These are phyloP conservation scores for Centaurea solstitialis DNA, from an alignment of 129 eudicot genomes.

Conservation along the genomic window DNA sequence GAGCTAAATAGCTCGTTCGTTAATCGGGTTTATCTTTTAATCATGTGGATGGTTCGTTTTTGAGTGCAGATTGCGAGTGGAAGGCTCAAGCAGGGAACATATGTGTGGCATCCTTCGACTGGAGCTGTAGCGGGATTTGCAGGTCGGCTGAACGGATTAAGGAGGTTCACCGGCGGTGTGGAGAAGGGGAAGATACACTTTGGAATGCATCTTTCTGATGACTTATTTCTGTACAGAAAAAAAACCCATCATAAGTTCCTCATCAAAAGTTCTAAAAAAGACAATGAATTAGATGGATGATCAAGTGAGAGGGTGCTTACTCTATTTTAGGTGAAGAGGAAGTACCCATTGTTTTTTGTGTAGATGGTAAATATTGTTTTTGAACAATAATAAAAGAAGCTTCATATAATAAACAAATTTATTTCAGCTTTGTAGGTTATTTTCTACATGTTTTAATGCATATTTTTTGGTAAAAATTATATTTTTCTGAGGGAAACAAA, in stretches of 20 bases:
- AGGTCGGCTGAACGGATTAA: slow-evolving; percentile 76
- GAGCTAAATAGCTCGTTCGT: background rate
- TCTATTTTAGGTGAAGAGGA: slow-evolving; percentile 33
- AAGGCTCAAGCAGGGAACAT: slow-evolving; percentile 95
- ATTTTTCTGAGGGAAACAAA: too few relatives aligned
- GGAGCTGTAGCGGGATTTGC: slow-evolving; percentile 96
- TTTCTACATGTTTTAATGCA: background rate
- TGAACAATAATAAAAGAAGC: slow-evolving; percentile 16
- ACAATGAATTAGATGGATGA: slow-evolving; percentile 13
- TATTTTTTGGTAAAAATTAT: background rate
- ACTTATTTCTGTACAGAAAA: background rate
- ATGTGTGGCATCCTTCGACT: slow-evolving; percentile 91
- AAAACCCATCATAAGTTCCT: slow-evolving; percentile 2
- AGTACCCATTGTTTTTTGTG: slow-evolving; percentile 9
- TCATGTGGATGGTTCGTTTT: background rate
- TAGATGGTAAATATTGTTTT: slow-evolving; percentile 34
- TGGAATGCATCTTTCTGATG: slow-evolving; percentile 63
- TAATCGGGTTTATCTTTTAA: background rate
- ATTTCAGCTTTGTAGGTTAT: background rate
- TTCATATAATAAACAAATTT: background rate
- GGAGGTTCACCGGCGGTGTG: slow-evolving; percentile 87
- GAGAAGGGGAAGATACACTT: slow-evolving; percentile 81
- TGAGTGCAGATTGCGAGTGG: slow-evolving; percentile 83
- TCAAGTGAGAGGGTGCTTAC: slow-evolving; percentile 6
- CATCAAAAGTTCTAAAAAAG: background rate